These are phyloP conservation scores for Anthostomella pinea DNA, from an alignment of 2,329 filamentous ascomycete genomes.

Conservation along the genomic window DNA sequence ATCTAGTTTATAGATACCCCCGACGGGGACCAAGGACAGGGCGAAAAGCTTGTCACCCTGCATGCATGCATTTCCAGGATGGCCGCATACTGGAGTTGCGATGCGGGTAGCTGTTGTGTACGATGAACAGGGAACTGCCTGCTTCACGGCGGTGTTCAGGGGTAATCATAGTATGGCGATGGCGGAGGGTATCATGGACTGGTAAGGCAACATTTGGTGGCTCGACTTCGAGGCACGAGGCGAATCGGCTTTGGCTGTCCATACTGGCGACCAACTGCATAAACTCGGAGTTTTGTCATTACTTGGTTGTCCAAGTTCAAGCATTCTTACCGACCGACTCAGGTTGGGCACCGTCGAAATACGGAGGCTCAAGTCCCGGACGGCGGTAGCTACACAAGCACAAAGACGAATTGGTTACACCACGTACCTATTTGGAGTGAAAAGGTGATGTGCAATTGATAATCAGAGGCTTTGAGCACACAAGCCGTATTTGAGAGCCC, in stretches of 20 bases:
- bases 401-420: slow-evolving; percentile 15
- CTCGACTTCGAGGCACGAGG: slow-evolving; percentile 8
- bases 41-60: slow-evolving; percentile 40
- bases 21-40: slow-evolving; percentile 32
- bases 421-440: slow-evolving; percentile 29
- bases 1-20: slow-evolving; percentile 35
- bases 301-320: slow-evolving; percentile 15
- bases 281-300: slow-evolving; percentile 21
- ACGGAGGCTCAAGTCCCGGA: slow-evolving; percentile 21
- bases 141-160: slow-evolving; percentile 29
- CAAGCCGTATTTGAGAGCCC: slow-evolving; percentile 23
- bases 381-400: slow-evolving; percentile 21
- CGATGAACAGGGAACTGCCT: slow-evolving; percentile 26
- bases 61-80: slow-evolving; percentile 42
- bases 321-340: slow-evolving; percentile 21
- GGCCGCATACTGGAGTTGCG: slow-evolving; percentile 30
- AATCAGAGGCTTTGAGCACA: slow-evolving; percentile 25
- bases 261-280: slow-evolving; percentile 19
- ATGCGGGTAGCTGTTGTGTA: slow-evolving; percentile 29
- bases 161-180: slow-evolving; percentile 22
- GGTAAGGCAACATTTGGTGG: slow-evolving; percentile 8
- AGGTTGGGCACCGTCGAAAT: slow-evolving; percentile 27
- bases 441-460: slow-evolving; percentile 31
- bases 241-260: slow-evolving; percentile 11
- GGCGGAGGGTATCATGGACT: slow-evolving; percentile 16